A percentile compares a stretch with the other conserved stretches of the same genome.
Conservation (phyloP, 495 filamentous ascomycete species). For the Tetracladium setigerum region DNA sequence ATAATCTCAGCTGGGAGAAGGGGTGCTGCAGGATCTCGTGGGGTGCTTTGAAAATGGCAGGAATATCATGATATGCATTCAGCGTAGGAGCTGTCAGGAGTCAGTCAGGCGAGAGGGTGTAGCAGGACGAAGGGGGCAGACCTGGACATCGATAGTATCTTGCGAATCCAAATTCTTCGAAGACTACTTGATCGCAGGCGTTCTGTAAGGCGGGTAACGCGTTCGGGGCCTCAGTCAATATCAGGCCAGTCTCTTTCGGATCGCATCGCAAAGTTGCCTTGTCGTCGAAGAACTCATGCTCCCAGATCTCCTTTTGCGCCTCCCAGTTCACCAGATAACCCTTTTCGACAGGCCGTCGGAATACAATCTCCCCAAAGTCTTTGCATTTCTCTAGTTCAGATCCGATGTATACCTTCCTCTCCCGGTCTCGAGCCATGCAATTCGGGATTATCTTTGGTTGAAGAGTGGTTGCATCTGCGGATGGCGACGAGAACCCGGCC, state of each 20-base stretch:
- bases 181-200: slow-evolving; percentile 92
- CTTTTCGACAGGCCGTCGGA: slow-evolving; percentile 89
- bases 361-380: slow-evolving; percentile 84
- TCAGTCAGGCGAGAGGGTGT: slow-evolving; percentile 2
- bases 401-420: slow-evolving; percentile 69
- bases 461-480: neutral
- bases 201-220: slow-evolving; percentile 69
- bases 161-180: slow-evolving; percentile 96
- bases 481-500: slow-evolving; percentile 60
- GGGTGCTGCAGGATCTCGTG: slow-evolving; percentile 32
- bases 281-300: slow-evolving; percentile 76
- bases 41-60: slow-evolving; percentile 49
- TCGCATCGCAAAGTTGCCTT: slow-evolving; percentile 60
- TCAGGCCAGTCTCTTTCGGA: slow-evolving; percentile 70
- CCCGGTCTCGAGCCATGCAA: slow-evolving; percentile 75
- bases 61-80: slow-evolving; percentile 79
- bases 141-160: slow-evolving; percentile 71
- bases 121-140: slow-evolving; percentile 26
- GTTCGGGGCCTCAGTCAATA: slow-evolving; percentile 91
- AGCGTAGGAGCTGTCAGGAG: slow-evolving; percentile 43
- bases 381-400: slow-evolving; percentile 72
- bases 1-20: slow-evolving; percentile 65
- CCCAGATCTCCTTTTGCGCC: slow-evolving; percentile 92
- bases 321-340: slow-evolving; percentile 97
- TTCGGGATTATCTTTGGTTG: slow-evolving; percentile 70